Base-by-base conservation (phyloP, 495 filamentous ascomycete species). In the Neurospora sp. region DNA sequence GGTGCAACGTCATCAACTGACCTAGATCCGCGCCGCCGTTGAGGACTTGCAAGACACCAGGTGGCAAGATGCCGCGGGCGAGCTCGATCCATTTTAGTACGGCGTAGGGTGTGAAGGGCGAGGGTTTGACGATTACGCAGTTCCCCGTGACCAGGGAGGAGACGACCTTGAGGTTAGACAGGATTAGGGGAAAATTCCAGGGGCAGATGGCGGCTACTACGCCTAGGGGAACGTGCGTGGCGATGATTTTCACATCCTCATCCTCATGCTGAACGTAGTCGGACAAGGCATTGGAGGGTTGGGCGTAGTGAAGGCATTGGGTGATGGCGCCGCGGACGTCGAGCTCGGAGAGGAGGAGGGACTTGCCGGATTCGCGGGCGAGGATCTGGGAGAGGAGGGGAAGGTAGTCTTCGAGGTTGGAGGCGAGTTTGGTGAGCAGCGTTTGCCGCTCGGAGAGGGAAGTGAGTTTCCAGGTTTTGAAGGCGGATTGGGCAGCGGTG, bases 1-100 rank as follows among this genome's bases (percentile, higher is more conserved):
- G 85, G 76, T 93, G 90, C 11, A 81, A 76, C 0, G 83, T 84
- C 72, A 91, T 82, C 80, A 82, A 80, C 1, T 88, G 87, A 8
- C 91, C 91, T 9, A 93, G 85, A 19, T 88, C 83, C 17, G 91
- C 89, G 71, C 86, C 90, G n/a, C 91, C 91, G 78, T 89, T 90
- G 36, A 93, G 77, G n/a, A 84, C 89, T 74, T 92, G 90, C 19
- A 93, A 76, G 8, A 93, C 87, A 69, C 90, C 91, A 0, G 88
- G 88, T 0, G 91, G 90, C 70, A 92, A 86, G 73, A 90, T 82
- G 1, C 83, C 79, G 69, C 87, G 86, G 17, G 83, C 86, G 19
- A 93, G 82, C 78, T 93, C 90, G 71, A 83, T 86, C 72, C 90
- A 82, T 76, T 91, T 92, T 71, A 92, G 82, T 38, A 82, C 86